phyloP scores from a whole-genome alignment of 1,284 basidiomycete genomes.

The Anthracocystis panici-leucophaei region DNA sequence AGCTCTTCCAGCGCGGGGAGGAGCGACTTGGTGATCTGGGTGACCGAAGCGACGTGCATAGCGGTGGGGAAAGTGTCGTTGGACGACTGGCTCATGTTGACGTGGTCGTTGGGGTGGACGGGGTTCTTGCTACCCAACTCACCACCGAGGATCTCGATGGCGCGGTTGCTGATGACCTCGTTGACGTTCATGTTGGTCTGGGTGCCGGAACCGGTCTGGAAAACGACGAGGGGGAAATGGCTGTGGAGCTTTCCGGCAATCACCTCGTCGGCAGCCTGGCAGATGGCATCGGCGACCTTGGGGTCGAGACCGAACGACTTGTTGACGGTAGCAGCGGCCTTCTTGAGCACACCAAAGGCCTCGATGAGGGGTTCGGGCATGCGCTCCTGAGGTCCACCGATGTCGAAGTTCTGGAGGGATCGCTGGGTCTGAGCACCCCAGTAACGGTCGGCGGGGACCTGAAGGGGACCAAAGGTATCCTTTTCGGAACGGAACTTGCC shows the following conservation, averaged over 20 bases:
- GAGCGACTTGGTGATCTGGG: constrained; percentile 83
- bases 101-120: constrained; percentile 99
- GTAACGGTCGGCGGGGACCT: constrained; percentile 93
- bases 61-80: constrained; percentile 99
- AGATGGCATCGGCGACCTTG: constrained; percentile 88
- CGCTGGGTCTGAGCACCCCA: constrained; percentile 99
- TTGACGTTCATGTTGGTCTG: constrained; percentile 99
- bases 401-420: constrained; percentile 98
- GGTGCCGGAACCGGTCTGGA: constrained; percentile 98
- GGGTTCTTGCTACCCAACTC: constrained; percentile 95
- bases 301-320: constrained; percentile 89
- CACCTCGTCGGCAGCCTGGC: constrained; percentile 94
- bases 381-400: constrained; percentile 91
- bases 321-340: constrained; percentile 94
- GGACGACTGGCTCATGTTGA: constrained; percentile 99
- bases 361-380: constrained; percentile 95
- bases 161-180: constrained; percentile 98
- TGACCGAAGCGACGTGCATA: constrained; percentile 97
- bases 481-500: constrained; percentile 61
- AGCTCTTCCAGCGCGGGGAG: constrained; percentile 88
- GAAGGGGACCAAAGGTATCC: constrained; percentile 91
- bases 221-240: constrained; percentile 98
- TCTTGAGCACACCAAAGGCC: constrained; percentile 97
- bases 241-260: constrained; percentile 86
- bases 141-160: constrained; percentile 96